Percentiles rank a stretch among this genome's conserved stretches.
Evolutionary conservation across 148 eudicot species (phyloP).

Genomic region (Arctostaphylos glauca): DNA sequence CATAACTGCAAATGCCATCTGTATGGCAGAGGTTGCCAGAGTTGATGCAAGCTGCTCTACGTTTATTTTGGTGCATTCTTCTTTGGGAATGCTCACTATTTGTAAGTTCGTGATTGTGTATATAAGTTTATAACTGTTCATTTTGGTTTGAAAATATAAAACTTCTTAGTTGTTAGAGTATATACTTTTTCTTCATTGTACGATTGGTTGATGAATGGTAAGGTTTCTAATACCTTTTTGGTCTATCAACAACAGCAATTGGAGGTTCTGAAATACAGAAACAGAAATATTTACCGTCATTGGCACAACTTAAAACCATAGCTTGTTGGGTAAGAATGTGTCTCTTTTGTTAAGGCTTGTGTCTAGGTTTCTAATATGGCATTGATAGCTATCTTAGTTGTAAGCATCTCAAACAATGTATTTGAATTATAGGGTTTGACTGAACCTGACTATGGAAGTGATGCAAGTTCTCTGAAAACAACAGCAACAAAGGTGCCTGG

Average conservation of each 20-base stretch:
- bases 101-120: slow-evolving; percentile 38
- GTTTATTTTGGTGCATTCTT: slow-evolving; percentile 91
- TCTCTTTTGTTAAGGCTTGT: neutral
- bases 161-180: neutral
- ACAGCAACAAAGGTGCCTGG: slow-evolving; percentile 73
- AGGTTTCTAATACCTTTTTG: slow-evolving; percentile 10
- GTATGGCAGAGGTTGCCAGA: slow-evolving; percentile 77
- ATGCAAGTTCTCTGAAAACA: slow-evolving; percentile 86
- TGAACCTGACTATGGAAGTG: slow-evolving; percentile 97
- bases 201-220: neutral
- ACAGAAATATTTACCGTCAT: slow-evolving; percentile 78
- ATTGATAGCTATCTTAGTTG: neutral
- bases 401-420: neutral
- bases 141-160: neutral
- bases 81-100: slow-evolving; percentile 92
- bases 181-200: neutral
- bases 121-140: neutral
- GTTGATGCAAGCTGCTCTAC: slow-evolving; percentile 99
- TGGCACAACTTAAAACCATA: slow-evolving; percentile 65
- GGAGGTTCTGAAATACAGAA: slow-evolving; percentile 88
- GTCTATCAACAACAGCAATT: slow-evolving; percentile 51
- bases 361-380: neutral
- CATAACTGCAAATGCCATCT: slow-evolving; percentile 71
- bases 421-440: slow-evolving; percentile 62
- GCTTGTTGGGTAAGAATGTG: slow-evolving; percentile 75